These are phyloP conservation scores for Leucoagaricus sp. DNA, from an alignment of 1,284 basidiomycete genomes.

Conservation along the genomic window DNA sequence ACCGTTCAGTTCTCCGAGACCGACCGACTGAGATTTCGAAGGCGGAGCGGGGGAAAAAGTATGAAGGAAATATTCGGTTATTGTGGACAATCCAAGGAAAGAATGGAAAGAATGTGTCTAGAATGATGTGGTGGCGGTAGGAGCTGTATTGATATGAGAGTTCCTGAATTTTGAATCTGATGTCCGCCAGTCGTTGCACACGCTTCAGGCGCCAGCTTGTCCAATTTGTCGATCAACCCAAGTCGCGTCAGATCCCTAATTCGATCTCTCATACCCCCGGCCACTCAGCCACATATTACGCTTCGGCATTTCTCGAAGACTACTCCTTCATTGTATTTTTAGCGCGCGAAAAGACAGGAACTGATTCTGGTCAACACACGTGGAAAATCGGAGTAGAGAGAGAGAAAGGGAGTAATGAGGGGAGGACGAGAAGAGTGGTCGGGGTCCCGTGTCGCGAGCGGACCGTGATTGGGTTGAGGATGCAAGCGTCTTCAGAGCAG, in stretches of 20 bases:
- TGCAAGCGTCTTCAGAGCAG: conserved; percentile 13
- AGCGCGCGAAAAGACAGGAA: too few relatives aligned
- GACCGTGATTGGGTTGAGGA: conserved; percentile 12
- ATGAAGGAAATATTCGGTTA: not conserved
- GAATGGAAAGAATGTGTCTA: too few relatives aligned
- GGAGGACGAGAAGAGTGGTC: not conserved
- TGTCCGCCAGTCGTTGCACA: not conserved
- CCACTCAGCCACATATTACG: not conserved
- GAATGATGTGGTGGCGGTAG: conserved; percentile 8
- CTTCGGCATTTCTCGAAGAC: not conserved
- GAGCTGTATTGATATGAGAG: not conserved
- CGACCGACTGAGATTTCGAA: too few relatives aligned
- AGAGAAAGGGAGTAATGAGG: not conserved
- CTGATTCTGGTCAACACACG: not conserved
- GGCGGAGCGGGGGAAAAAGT: not conserved
- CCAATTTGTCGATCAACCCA: conserved; percentile 3
- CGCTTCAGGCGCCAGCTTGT: conserved; percentile 1
- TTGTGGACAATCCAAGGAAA: too few relatives aligned
- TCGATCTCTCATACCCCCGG: conserved; percentile 7
- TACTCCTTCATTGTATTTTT: too few relatives aligned
- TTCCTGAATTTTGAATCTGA: conserved; percentile 5
- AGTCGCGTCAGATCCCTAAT: conserved; percentile 2
- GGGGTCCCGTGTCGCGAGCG: conserved; percentile 8
- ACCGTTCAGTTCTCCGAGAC: not conserved
- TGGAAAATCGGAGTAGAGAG: not conserved